These are phyloP conservation scores for Populus hybrid DNA, from an alignment of 441 rosid species.

Conservation along the genomic window DNA sequence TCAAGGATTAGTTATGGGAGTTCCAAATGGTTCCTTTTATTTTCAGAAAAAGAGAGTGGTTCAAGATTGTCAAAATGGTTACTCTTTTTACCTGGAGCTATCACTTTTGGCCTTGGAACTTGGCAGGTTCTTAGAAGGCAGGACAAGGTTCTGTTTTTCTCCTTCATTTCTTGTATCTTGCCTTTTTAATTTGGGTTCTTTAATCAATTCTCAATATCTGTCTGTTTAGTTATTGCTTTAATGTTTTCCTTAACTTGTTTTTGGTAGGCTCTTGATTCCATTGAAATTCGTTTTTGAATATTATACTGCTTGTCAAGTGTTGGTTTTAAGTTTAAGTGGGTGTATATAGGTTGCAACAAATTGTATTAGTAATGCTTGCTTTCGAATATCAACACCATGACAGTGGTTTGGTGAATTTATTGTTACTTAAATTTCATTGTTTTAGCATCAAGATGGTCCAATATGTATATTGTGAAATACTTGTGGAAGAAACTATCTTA, in stretches of 20 bases:
- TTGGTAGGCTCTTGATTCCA: neutral
- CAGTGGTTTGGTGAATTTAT: neutral
- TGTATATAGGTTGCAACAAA: neutral
- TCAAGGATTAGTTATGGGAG: neutral
- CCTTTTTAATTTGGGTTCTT: neutral
- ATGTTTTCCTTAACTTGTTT: neutral
- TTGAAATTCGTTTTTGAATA: neutral
- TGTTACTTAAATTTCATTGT: neutral
- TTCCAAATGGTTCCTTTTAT: neutral
- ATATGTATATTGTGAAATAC: neutral
- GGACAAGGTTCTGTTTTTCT: conserved; percentile 59
- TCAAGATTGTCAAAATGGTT: conserved; percentile 60
- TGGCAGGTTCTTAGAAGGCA: conserved; percentile 94
- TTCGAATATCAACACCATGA: neutral
- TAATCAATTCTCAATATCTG: neutral
- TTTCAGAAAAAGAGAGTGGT: conserved; percentile 27
- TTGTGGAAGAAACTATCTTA: neutral
- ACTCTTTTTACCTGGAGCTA: conserved; percentile 84
- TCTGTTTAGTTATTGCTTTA: neutral
- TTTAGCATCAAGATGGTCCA: neutral
- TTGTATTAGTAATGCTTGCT: neutral
- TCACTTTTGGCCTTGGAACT: conserved; percentile 94
- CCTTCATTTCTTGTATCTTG: neutral
- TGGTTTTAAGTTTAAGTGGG: neutral
- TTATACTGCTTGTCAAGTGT: neutral